phyloP scores from a whole-genome alignment of 805 yeast species.

The Candida pseudoglaebosa region DNA sequence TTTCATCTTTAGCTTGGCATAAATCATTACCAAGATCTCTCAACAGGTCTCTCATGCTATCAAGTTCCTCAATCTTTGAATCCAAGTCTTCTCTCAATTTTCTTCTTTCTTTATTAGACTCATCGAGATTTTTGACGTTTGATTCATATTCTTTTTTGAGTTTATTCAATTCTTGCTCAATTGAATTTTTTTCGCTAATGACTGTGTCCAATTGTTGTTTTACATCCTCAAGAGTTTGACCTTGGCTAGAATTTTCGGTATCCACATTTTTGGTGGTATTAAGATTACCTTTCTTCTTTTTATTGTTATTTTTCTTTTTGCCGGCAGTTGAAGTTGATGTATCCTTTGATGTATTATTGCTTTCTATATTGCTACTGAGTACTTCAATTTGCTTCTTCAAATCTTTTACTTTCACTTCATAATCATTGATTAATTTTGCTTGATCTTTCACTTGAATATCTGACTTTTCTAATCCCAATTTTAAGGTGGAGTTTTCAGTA shows the following conservation, averaged over 20 bases:
- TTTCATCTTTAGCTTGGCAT: conserved; percentile 61
- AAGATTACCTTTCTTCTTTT: conserved; percentile 9
- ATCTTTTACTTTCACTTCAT: conserved; percentile 3
- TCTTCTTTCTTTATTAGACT: conserved; percentile 9
- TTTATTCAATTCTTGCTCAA: conserved; percentile 13
- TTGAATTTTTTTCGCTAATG: conserved; percentile 12
- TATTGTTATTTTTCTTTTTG: conserved; percentile 14
- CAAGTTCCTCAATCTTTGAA: conserved; percentile 58
- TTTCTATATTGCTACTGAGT: background rate
- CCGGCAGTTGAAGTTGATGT: conserved; percentile 1
- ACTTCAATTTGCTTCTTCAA: conserved; percentile 8
- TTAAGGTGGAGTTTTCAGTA: background rate
- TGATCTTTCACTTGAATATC: background rate
- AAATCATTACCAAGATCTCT: conserved; percentile 74
- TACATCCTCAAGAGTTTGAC: conserved; percentile 8
- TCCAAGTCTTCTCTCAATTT: conserved; percentile 26
- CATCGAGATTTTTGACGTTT: conserved; percentile 15
- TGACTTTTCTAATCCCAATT: background rate
- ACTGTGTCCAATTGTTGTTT: background rate
- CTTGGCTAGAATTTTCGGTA: background rate
- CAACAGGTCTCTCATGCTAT: conserved; percentile 69
- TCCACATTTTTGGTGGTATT: background rate
- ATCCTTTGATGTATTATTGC: background rate
- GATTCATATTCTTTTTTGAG: conserved; percentile 18
- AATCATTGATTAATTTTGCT: background rate